Conservation (phyloP, 1,139 yeast species). For the Blastobotrys serpentis region DNA sequence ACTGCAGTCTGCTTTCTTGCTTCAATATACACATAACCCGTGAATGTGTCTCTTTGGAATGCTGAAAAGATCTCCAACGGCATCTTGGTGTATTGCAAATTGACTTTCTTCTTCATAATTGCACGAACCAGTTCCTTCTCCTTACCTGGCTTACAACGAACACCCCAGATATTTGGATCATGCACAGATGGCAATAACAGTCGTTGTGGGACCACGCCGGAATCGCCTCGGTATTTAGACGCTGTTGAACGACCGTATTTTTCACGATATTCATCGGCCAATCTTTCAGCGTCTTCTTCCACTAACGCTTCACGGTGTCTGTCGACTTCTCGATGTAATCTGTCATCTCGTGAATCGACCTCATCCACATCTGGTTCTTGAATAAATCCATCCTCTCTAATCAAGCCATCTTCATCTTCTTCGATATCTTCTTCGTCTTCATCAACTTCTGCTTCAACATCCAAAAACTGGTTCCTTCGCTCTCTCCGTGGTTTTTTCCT, state of each 20-base stretch:
- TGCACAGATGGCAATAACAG: conserved; percentile 91
- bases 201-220: conserved; percentile 88
- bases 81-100: conserved; percentile 58
- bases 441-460: conserved; percentile 98
- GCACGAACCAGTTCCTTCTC: conserved; percentile 90
- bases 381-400: conserved; percentile 64
- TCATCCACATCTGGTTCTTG: conserved; percentile 50
- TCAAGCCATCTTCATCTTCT: conserved; percentile 87
- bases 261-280: conserved; percentile 90
- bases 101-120: conserved; percentile 72
- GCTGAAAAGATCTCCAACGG: conserved; percentile 82
- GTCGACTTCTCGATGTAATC: conserved; percentile 89
- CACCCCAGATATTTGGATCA: conserved; percentile 95
- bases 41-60: conserved; percentile 90
- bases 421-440: conserved; percentile 96
- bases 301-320: conserved; percentile 85
- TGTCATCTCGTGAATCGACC: conserved; percentile 57
- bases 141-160: conserved; percentile 88
- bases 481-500: conserved; percentile 63
- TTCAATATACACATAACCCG: conserved; percentile 89
- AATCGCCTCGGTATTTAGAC: conserved; percentile 83
- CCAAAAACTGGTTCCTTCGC: conserved; percentile 87
- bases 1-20: conserved; percentile 94
- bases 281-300: conserved; percentile 91
- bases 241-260: conserved; percentile 86